A percentile compares a stretch with the other conserved stretches of the same genome.
phyloP scores from a whole-genome alignment of 495 filamentous ascomycete genomes.

The Niebla homalea region DNA sequence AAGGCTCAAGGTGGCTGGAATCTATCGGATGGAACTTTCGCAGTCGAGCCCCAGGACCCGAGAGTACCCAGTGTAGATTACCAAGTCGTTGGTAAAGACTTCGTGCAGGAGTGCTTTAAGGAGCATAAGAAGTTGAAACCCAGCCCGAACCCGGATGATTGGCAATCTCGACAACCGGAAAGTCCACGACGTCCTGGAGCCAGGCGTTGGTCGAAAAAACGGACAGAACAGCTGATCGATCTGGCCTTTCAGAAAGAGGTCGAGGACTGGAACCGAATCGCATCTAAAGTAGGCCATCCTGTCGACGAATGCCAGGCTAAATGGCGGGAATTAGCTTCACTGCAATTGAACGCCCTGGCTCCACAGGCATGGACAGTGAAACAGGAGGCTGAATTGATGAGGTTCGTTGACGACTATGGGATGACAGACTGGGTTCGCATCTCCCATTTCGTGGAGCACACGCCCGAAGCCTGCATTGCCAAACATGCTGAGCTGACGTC shows the following conservation, averaged over 20 bases:
- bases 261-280: background rate
- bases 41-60: no score
- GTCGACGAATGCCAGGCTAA: background rate
- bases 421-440: background rate
- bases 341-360: background rate
- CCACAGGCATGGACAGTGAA: background rate
- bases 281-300: background rate
- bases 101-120: no score
- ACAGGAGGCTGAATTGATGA: background rate
- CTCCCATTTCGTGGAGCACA: background rate
- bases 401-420: background rate
- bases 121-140: no score
- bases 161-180: no score
- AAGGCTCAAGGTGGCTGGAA: conserved; percentile 1
- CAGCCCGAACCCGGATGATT: no score
- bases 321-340: background rate
- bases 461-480: background rate
- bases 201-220: no score
- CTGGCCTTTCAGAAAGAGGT: background rate
- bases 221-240: no score
- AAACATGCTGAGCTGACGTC: no score
- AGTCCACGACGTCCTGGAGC: no score
- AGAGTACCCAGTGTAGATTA: no score
- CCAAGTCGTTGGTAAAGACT: no score
- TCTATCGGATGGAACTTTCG: no score